Conservation (phyloP, 208 protist species). For the Leishmania mexicana region DNA sequence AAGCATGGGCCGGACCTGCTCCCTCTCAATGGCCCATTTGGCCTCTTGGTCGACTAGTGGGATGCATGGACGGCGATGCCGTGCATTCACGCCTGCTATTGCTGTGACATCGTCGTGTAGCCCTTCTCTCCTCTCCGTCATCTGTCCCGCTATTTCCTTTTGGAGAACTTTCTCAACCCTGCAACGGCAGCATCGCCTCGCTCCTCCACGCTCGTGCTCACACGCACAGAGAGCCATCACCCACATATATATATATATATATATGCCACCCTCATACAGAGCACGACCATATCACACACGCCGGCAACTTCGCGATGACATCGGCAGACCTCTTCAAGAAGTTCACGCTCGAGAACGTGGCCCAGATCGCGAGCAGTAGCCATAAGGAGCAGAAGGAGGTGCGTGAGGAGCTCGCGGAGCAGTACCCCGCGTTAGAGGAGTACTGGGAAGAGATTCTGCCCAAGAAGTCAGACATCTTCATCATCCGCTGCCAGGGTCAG, state of each 20-base stretch:
- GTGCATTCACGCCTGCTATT: background rate
- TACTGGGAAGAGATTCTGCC: constrained; percentile 95
- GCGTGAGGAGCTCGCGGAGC: constrained; percentile 78
- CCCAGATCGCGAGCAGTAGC: constrained; percentile 86
- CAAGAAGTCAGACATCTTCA: constrained; percentile 91
- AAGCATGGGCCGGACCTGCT: background rate
- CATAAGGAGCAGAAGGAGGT: constrained; percentile 92
- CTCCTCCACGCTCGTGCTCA: background rate
- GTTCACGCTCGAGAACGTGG: constrained; percentile 90
- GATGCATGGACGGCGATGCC: background rate
- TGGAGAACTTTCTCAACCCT: too few species aligned
- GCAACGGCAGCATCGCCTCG: background rate
- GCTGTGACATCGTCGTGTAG: background rate
- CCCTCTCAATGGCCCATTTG: background rate
- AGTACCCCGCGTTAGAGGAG: constrained; percentile 84
- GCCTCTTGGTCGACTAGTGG: background rate
- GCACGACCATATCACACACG: background rate
- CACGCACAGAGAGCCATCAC: background rate
- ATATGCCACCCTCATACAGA: background rate
- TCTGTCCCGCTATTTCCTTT: background rate
- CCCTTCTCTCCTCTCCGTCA: background rate
- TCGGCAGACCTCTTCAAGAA: constrained; percentile 89
- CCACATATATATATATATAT: background rate
- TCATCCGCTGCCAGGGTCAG: constrained; percentile 94
- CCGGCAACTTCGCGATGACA: constrained; percentile 12